Evolutionary conservation across 352 stramenopile genomes (phyloP).

Genomic region (Phytophthora kernoviae): DNA sequence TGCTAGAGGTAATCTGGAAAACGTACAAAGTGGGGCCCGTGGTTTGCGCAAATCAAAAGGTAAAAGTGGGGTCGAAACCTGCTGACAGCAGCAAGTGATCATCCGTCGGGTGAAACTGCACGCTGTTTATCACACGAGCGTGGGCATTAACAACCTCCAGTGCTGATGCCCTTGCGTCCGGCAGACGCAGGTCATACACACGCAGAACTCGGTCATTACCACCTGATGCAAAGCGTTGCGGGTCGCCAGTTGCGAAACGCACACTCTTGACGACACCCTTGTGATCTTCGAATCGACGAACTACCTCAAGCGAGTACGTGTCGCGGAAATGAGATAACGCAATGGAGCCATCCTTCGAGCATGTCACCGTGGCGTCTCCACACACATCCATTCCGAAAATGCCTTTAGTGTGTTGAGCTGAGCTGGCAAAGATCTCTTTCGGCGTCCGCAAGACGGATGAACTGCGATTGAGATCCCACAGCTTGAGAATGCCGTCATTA

Average conservation of each 20-base stretch:
- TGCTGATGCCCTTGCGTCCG: constrained; percentile 4
- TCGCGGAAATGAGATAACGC: constrained; percentile 37
- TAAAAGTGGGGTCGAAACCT: constrained; percentile 56
- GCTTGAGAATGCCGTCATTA: constrained; percentile 55
- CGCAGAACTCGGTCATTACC: constrained; percentile 52
- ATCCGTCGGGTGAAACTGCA: constrained; percentile 54
- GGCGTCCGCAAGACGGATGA: constrained; percentile 19
- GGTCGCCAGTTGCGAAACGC: constrained; percentile 29
- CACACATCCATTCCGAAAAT: constrained; percentile 57
- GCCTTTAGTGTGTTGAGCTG: constrained; percentile 43
- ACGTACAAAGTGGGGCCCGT: constrained; percentile 38
- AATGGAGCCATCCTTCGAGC: constrained; percentile 58
- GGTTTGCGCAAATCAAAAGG: constrained; percentile 52
- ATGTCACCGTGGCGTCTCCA: constrained; percentile 41
- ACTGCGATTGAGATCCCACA: constrained; percentile 61
- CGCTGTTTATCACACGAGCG: constrained; percentile 55
- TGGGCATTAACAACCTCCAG: constrained; percentile 36
- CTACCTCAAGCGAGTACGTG: constrained; percentile 13
- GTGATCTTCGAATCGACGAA: constrained; percentile 43
- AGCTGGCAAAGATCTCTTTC: constrained; percentile 34
- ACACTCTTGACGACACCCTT: constrained; percentile 57
- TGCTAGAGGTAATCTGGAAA: constrained; percentile 25
- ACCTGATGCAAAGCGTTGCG: constrained; percentile 41
- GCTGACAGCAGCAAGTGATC: constrained; percentile 50
- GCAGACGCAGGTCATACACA: constrained; percentile 39